Percentiles rank a stretch among this genome's conserved stretches.
phyloP scores from a whole-genome alignment of 139 green algal species.

The Coccomyxa sp. region DNA sequence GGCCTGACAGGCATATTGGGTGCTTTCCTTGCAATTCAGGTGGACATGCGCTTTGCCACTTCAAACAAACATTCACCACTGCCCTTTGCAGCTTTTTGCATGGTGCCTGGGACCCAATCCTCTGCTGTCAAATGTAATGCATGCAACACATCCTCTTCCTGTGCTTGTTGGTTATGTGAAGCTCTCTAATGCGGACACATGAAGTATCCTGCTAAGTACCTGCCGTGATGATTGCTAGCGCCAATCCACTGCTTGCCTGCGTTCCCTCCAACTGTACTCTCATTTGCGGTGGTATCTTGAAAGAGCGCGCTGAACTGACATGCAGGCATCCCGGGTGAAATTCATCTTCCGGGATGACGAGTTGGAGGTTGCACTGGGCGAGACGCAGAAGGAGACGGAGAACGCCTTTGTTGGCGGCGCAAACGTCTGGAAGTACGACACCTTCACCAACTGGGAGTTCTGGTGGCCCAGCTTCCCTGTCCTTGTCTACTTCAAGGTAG shows the following conservation, averaged over 20 bases:
- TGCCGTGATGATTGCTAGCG: too few species aligned
- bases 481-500: slow-evolving; percentile 95
- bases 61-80: background rate
- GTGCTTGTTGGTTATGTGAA: background rate
- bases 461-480: slow-evolving; percentile 92
- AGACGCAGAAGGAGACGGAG: slow-evolving; percentile 58
- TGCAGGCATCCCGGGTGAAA: slow-evolving; percentile 64
- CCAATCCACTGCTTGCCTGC: too few species aligned
- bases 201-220: too few species aligned
- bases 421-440: slow-evolving; percentile 80
- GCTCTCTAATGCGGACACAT: background rate
- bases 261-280: too few species aligned
- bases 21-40: slow-evolving; percentile 16
- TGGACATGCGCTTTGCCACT: background rate
- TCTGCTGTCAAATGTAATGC: background rate
- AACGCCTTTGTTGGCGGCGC: slow-evolving; percentile 83
- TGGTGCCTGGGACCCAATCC: background rate
- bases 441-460: slow-evolving; percentile 78
- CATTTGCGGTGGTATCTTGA: background rate
- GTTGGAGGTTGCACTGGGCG: slow-evolving; percentile 59
- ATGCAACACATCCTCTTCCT: background rate
- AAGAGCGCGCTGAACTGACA: background rate
- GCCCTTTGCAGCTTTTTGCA: background rate
- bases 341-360: slow-evolving; percentile 79
- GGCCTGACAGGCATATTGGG: slow-evolving; percentile 10